Conservation (phyloP, 1,284 basidiomycete genomes). For the Meripilus lineatus region DNA sequence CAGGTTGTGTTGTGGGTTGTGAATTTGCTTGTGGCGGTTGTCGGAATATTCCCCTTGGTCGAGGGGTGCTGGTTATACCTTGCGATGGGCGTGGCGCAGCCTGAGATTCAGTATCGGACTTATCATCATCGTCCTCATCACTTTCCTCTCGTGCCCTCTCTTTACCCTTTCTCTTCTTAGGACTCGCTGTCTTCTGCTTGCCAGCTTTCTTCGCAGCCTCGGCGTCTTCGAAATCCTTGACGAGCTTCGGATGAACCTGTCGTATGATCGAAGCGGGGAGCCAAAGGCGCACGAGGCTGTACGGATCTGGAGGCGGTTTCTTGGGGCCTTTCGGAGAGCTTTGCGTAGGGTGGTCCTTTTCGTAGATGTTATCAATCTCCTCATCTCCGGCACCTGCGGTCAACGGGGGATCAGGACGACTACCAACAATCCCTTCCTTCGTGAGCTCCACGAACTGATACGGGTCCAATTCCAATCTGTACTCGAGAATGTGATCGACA, state of each 20-base stretch:
- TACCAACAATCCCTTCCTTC: slow-evolving; percentile 33
- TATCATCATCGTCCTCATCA: slow-evolving; percentile 12
- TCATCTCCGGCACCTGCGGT: slow-evolving; percentile 9
- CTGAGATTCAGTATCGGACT: no score
- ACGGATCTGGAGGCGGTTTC: slow-evolving; percentile 26
- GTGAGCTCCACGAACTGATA: slow-evolving; percentile 35
- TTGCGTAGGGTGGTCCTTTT: slow-evolving; percentile 6
- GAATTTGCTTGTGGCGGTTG: no score
- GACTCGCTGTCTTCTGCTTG: slow-evolving; percentile 8
- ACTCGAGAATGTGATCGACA: slow-evolving; percentile 40
- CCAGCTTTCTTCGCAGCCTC: slow-evolving; percentile 15
- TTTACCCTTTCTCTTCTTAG: slow-evolving; percentile 11
- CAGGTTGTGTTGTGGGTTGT: no score
- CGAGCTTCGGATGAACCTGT: slow-evolving; percentile 40
- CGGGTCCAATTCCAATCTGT: slow-evolving; percentile 37
- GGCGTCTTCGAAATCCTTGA: slow-evolving; percentile 26
- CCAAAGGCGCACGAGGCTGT: slow-evolving; percentile 33
- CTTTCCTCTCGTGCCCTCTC: background rate
- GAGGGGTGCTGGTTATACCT: no score
- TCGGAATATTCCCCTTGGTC: no score
- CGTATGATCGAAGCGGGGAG: slow-evolving; percentile 39
- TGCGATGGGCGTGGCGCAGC: no score
- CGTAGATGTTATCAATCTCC: slow-evolving; percentile 10
- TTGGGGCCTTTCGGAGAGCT: slow-evolving; percentile 12
- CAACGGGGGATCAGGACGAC: slow-evolving; percentile 23